A percentile compares a stretch with the other conserved stretches of the same genome.
Conservation (phyloP, 2,329 filamentous ascomycete genomes). For the Hirsutella thompsonii region DNA sequence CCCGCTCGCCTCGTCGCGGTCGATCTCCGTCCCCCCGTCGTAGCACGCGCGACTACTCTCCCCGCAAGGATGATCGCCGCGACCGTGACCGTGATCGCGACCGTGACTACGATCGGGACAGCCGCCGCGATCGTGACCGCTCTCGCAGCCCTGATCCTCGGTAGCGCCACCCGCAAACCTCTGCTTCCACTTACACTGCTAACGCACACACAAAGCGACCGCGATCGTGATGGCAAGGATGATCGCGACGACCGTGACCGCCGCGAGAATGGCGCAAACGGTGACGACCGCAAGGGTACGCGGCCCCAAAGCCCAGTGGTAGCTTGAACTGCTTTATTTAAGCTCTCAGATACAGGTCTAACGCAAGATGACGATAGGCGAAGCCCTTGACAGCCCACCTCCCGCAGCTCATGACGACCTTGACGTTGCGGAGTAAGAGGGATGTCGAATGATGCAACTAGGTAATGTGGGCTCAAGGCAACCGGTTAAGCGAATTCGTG, state of each 20-base stretch:
- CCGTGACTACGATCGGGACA: constrained; percentile 51
- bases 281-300: constrained; percentile 82
- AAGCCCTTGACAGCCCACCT: constrained; percentile 53
- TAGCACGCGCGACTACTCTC: constrained; percentile 67
- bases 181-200: background rate
- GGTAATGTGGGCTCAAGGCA: constrained; percentile 5
- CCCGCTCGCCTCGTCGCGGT: constrained; percentile 49
- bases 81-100: constrained; percentile 47
- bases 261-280: constrained; percentile 67
- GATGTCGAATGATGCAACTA: background rate
- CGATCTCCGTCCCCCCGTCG: constrained; percentile 71
- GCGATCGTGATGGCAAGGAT: constrained; percentile 45
- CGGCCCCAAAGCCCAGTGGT: constrained; percentile 1
- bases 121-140: constrained; percentile 63
- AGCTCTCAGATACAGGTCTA: background rate
- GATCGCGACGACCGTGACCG: constrained; percentile 62
- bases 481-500: constrained; percentile 2
- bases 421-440: constrained; percentile 69
- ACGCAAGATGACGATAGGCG: constrained; percentile 1
- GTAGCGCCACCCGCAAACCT: constrained; percentile 19
- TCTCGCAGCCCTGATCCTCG: constrained; percentile 57
- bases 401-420: constrained; percentile 84
- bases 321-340: background rate
- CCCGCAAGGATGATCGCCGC: constrained; percentile 76
- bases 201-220: constrained; percentile 23